These are phyloP conservation scores for Pestalotiopsis sp. DNA, from an alignment of 2,329 filamentous ascomycete genomes.

Conservation along the genomic window DNA sequence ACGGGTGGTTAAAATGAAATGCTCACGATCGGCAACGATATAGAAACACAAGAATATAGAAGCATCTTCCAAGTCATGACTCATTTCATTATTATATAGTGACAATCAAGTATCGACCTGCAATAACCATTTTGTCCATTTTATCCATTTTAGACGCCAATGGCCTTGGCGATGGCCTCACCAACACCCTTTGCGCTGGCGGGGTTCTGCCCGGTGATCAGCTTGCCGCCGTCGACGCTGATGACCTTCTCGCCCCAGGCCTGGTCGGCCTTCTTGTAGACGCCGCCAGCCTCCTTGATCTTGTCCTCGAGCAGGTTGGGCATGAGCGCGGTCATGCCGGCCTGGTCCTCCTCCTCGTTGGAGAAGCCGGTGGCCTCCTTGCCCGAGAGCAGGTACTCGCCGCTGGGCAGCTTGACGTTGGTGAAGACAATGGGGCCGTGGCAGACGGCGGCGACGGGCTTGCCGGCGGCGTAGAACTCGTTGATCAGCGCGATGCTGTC, in stretches of 20 bases:
- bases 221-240: conserved; percentile 45
- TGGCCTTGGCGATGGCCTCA: conserved; percentile 51
- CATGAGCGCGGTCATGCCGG: conserved; percentile 42
- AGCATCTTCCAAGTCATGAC: neutral
- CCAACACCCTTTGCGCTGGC: conserved; percentile 53
- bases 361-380: conserved; percentile 63
- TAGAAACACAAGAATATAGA: too few species aligned
- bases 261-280: conserved; percentile 57
- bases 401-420: conserved; percentile 55
- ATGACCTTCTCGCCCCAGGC: conserved; percentile 52
- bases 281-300: conserved; percentile 52
- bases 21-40: neutral
- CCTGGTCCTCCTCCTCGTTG: conserved; percentile 56
- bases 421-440: conserved; percentile 68
- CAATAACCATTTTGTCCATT: neutral
- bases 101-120: neutral
- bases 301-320: conserved; percentile 66
- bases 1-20: neutral
- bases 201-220: conserved; percentile 64
- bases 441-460: conserved; percentile 69
- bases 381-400: conserved; percentile 56
- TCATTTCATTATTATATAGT: neutral
- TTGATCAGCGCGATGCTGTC: conserved; percentile 61
- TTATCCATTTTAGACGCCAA: conserved; percentile 28
- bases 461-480: conserved; percentile 63